Base-by-base conservation (phyloP, 2,329 filamentous ascomycete genomes). In the Elsinoe necatrix region DNA sequence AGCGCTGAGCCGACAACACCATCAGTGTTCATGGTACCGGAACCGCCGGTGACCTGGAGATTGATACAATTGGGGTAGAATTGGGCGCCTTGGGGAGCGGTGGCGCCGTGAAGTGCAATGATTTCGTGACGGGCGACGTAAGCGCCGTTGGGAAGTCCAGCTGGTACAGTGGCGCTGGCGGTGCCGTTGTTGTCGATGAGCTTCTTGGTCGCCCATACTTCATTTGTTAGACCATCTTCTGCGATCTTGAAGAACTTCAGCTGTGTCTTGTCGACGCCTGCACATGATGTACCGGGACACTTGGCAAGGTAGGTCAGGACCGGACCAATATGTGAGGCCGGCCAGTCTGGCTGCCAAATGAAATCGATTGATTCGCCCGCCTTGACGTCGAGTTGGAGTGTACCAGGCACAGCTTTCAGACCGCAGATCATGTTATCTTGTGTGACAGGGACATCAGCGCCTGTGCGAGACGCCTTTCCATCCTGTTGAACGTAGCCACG, bases 231-330 rank as follows among this genome's bases (percentile, higher is more conserved):
- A 58, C 82, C 83, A 29, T 67, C 73, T 57, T 76, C 76, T 31
- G 78, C 75, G 58, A 86, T 83, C 76, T 86, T 86, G 76, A 83
- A 80, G 68, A 79, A 85, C 61, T 79, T 69, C 25, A 85, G 74
- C 4, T 71, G 65, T 1, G 68, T 70, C 68, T 81, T 79, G 68
- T 80, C 76, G 56, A 77, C 80, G 9, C 37, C 67, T 31, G 77
- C 72, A 67, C 80, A 84, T 12, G 54, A 12, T 66, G 82, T 76
- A 20, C 77, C 80, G 34, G 54, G 51, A 69, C 80, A 83, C 63
- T 75, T 75, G 56, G 83, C 83, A n/a, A 85, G 71, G 72, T 85
- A 86, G 67, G 78, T 78, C 61, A 86, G 75, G 63, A 86, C 77
- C 9, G 83, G 82, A 1, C 81, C 82, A 60, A 82, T 75, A 72